Evolutionary conservation across 2,329 filamentous ascomycete genomes (phyloP).

Genomic region (Aspergillus arachidicola): DNA sequence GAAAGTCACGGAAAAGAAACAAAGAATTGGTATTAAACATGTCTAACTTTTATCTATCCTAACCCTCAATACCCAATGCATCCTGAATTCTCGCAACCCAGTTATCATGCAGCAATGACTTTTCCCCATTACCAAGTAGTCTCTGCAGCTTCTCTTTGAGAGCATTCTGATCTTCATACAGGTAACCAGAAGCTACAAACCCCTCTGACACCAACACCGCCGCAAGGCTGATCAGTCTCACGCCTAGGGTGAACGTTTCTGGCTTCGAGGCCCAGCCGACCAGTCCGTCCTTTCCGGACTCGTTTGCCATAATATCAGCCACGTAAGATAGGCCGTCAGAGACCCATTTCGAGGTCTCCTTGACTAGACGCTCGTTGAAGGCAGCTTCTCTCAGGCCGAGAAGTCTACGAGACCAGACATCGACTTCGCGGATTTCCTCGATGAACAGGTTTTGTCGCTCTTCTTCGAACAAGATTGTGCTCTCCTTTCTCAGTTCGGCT

Average conservation of each 20-base stretch:
- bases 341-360: slow-evolving; percentile 34
- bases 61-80: slow-evolving; percentile 19
- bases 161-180: slow-evolving; percentile 18
- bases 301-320: slow-evolving; percentile 28
- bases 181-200: slow-evolving; percentile 20
- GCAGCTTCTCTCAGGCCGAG: slow-evolving; percentile 27
- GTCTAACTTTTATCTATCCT: slow-evolving; percentile 27
- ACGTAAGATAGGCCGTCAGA: slow-evolving; percentile 35
- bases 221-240: slow-evolving; percentile 44
- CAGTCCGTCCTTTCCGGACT: slow-evolving; percentile 59
- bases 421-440: slow-evolving; percentile 75
- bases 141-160: slow-evolving; percentile 28
- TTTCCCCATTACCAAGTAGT: slow-evolving; percentile 27
- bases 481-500: slow-evolving; percentile 38
- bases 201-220: slow-evolving; percentile 31
- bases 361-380: slow-evolving; percentile 24
- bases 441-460: slow-evolving; percentile 96
- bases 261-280: slow-evolving; percentile 73
- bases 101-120: slow-evolving; percentile 32
- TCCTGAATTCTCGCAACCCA: slow-evolving; percentile 35
- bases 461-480: slow-evolving; percentile 69
- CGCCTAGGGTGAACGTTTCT: slow-evolving; percentile 59
- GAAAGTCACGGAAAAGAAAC: neutral
- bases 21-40: neutral
- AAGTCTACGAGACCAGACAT: slow-evolving; percentile 66